These are phyloP conservation scores for Colletotrichum magnum DNA, from an alignment of 2,329 filamentous ascomycete species.

Conservation along the genomic window DNA sequence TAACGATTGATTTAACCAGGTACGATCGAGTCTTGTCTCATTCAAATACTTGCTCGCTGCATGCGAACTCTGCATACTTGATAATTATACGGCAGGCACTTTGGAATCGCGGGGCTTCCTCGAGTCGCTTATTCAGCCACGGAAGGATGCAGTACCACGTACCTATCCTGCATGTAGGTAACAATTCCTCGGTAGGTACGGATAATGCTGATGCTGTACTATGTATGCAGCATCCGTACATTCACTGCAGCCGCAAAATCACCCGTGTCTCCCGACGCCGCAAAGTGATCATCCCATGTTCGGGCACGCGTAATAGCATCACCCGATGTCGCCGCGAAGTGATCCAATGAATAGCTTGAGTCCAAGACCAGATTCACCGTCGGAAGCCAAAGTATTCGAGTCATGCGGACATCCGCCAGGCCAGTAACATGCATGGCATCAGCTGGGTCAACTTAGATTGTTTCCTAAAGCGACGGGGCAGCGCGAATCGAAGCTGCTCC, in stretches of 20 bases:
- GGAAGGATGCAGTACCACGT: too few relatives aligned
- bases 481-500: conserved; percentile 12
- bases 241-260: not conserved
- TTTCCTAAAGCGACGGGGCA: conserved; percentile 19
- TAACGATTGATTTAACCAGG: too few relatives aligned
- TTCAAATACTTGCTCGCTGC: too few relatives aligned
- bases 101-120: too few relatives aligned
- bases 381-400: not conserved
- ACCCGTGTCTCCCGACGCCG: not conserved
- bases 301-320: conserved; percentile 9
- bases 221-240: not conserved
- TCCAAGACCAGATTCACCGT: conserved; percentile 5
- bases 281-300: conserved; percentile 31
- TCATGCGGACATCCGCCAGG: conserved; percentile 27
- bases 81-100: too few relatives aligned
- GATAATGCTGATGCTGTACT: not conserved
- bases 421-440: not conserved
- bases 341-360: conserved; percentile 11
- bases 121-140: too few relatives aligned
- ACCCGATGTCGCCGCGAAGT: conserved; percentile 7
- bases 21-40: too few relatives aligned
- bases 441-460: not conserved
- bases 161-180: too few relatives aligned
- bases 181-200: too few relatives aligned
- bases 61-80: too few relatives aligned